phyloP scores from a whole-genome alignment of 805 yeast species.

The Sungouiozyma ichnusensis region DNA sequence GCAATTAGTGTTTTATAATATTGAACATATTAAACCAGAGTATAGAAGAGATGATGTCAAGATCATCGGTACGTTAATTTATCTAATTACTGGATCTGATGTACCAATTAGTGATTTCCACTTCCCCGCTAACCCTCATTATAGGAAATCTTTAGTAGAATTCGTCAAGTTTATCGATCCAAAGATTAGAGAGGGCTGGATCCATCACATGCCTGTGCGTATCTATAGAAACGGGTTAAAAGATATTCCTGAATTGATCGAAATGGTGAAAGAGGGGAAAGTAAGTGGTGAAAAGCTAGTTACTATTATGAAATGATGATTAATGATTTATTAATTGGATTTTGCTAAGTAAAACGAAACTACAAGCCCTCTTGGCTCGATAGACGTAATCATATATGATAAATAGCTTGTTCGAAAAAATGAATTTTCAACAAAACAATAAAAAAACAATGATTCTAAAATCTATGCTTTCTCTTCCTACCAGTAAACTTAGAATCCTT shows the following conservation, averaged over 20 bases:
- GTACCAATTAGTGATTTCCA: constrained; percentile 21
- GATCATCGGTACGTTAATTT: constrained; percentile 30
- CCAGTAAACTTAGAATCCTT: constrained; percentile 87
- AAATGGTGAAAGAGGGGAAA: constrained; percentile 18
- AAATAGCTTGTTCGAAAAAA: too few species aligned
- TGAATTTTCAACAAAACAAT: too few species aligned
- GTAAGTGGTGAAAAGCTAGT: constrained; percentile 25
- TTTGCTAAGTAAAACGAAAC: too few species aligned
- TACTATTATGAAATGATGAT: constrained; percentile 3
- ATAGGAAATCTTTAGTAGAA: constrained; percentile 16
- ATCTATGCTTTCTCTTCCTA: constrained; percentile 61
- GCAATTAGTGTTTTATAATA: constrained; percentile 22
- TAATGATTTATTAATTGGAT: not conserved
- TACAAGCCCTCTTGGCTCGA: not conserved
- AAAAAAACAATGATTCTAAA: too few species aligned
- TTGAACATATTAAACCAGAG: constrained; percentile 18
- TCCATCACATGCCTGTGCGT: constrained; percentile 27
- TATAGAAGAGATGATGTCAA: constrained; percentile 27
- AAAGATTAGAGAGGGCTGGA: constrained; percentile 15
- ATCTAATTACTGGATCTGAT: constrained; percentile 29
- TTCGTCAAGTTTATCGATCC: constrained; percentile 23
- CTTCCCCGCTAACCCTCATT: constrained; percentile 18
- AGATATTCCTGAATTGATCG: constrained; percentile 18
- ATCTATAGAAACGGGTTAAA: constrained; percentile 25
- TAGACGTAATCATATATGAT: too few species aligned